Evolutionary conservation across 352 stramenopile species (phyloP).

Genomic region (Blastocystis sp.): DNA sequence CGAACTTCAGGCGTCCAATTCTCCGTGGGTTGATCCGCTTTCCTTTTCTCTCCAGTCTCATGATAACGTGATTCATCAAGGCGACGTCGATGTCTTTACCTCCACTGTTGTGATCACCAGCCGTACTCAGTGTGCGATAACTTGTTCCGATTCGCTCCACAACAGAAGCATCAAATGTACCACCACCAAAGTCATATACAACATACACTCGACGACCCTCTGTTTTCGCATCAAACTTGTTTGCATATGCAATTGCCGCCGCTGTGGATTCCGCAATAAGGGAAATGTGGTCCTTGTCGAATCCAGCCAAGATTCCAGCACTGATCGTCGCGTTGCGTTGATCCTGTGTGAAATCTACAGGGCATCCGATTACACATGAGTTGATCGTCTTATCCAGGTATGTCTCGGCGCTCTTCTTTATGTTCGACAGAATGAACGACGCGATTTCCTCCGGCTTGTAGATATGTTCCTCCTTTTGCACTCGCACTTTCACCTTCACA

Average conservation of each 20-base stretch:
- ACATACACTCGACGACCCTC: neutral
- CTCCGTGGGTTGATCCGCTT: neutral
- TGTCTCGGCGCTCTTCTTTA: conserved; percentile 15
- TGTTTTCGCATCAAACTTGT: neutral
- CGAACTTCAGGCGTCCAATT: conserved; percentile 1
- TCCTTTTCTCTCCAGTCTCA: neutral
- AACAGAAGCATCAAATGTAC: conserved; percentile 44
- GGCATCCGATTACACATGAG: conserved; percentile 33
- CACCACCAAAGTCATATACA: conserved; percentile 66
- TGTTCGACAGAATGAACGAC: neutral
- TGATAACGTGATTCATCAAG: neutral
- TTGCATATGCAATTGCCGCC: conserved; percentile 32
- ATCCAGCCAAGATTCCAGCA: neutral
- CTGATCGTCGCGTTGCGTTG: conserved; percentile 10
- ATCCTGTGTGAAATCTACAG: conserved; percentile 5
- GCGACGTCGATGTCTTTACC: conserved; percentile 56
- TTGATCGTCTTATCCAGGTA: neutral
- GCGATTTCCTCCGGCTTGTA: conserved; percentile 16
- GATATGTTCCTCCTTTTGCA: too few relatives aligned
- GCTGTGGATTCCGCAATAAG: neutral
- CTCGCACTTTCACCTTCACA: neutral
- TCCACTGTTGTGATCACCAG: neutral
- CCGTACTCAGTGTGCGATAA: neutral
- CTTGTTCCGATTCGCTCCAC: neutral
- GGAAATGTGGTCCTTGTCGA: neutral